phyloP scores from a whole-genome alignment of 257 asterid species.

The Anisodus tanguticus region DNA sequence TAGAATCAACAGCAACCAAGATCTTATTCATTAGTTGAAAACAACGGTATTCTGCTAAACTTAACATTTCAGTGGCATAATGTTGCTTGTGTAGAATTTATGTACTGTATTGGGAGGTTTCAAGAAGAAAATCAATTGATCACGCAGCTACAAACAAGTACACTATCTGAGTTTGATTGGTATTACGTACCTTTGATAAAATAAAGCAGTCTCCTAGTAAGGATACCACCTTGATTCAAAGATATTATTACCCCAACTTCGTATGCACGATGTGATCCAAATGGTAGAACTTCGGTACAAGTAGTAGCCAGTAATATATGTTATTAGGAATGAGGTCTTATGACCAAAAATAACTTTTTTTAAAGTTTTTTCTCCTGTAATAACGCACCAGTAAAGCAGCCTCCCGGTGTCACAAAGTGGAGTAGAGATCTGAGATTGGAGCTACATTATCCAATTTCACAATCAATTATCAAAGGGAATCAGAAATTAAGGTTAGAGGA shows the following conservation, averaged over 20 bases:
- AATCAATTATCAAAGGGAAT: background rate
- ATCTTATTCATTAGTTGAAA: background rate
- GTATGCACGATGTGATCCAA: constrained; percentile 2
- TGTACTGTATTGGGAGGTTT: background rate
- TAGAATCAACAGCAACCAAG: constrained; percentile 3
- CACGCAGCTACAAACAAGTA: background rate
- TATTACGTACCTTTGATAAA: background rate
- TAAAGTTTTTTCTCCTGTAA: background rate
- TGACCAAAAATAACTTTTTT: constrained; percentile 14
- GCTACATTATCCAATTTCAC: background rate
- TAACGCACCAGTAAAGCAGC: background rate
- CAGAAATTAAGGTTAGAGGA: constrained; percentile 30
- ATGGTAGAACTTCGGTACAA: background rate
- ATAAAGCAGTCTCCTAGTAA: background rate
- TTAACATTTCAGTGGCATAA: background rate
- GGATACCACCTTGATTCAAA: constrained; percentile 12
- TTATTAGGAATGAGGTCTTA: background rate
- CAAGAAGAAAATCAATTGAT: background rate
- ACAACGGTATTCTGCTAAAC: background rate
- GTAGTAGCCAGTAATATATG: background rate
- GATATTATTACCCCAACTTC: constrained; percentile 16
- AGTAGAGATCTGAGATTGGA: background rate
- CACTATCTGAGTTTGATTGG: background rate
- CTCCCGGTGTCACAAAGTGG: background rate
- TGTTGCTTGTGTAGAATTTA: background rate